Base-by-base conservation (phyloP, 176 grass and related monocot species). In the Avena sativa region DNA sequence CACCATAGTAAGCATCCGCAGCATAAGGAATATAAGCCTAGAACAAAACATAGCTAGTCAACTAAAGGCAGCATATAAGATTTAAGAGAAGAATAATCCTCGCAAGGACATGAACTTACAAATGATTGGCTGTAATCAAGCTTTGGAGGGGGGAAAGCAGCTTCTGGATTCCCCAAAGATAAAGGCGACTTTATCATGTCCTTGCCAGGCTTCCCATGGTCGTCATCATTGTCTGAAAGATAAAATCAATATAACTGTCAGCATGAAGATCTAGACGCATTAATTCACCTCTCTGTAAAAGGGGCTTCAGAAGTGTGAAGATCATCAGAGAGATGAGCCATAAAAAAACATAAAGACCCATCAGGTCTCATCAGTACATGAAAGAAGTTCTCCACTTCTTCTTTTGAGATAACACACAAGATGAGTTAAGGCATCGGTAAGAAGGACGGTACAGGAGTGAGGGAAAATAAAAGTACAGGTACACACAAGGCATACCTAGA, bases 1-100 rank as follows among this genome's bases (percentile, higher is more conserved):
- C 84, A 83, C 87, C 91, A 88, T 84, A 97, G 61, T 80, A 86
- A 87, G 68, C 80, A 75, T 91, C 89, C 82, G 82, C 75, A 34
- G 52, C 19, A 87, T 91, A 92, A 67, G 87, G 91, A 67, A 95
- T 36, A 69, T 53, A 85, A 52, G 89, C 62, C 95, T 95, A 88
- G 57, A 90, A 83, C 32, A 66, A 23, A 61, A 85, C 10, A 26
- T 56, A 75, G 55, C 56, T 71, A 57, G 46, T 88, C 20, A 88
- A 68, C 62, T 38, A 10, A 82, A 88, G 76, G 43, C 21, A 76
- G 65, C 13, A n/a, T n/a, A 30, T 59, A 52, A 19, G 23, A 68
- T 82, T 73, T 71, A 89, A 60, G 43, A 87, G 60, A 73, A 44
- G 19, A 58, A 23, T 30, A 86, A 67, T 71, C 30, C 46, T 67